These are phyloP conservation scores for Gentiana dahurica DNA, from an alignment of 257 asterid species.

Conservation along the genomic window DNA sequence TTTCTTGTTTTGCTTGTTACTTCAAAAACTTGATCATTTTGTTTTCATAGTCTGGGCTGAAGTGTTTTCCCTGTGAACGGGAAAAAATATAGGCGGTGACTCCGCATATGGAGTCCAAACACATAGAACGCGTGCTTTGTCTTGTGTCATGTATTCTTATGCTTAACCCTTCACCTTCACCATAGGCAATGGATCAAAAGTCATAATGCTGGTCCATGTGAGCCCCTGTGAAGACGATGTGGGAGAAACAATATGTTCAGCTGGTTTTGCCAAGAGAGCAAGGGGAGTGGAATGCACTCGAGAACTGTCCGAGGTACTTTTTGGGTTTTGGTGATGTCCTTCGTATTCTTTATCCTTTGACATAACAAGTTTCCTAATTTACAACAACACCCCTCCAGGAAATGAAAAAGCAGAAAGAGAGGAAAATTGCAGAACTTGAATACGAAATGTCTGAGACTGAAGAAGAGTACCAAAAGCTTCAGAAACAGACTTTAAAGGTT, in stretches of 20 bases:
- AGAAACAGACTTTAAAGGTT: conserved; percentile 20
- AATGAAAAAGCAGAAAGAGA: conserved; percentile 24
- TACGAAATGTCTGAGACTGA: conserved; percentile 29
- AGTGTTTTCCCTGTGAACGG: no score
- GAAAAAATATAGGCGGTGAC: no score
- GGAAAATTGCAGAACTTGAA: conserved; percentile 23
- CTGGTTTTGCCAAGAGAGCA: conserved; percentile 35
- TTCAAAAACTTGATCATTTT: no score
- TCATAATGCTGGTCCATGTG: conserved; percentile 31
- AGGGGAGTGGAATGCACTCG: conserved; percentile 32
- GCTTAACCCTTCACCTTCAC: background rate
- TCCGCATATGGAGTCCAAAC: no score
- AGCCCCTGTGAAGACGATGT: conserved; percentile 37
- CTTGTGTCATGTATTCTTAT: background rate
- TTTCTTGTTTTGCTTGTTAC: no score
- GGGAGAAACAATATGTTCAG: conserved; percentile 35
- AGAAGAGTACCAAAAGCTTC: conserved; percentile 19
- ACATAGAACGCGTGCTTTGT: no score
- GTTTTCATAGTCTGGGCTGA: no score
- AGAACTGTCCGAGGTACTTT: conserved; percentile 24
- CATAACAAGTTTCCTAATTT: background rate
- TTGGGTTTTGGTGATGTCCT: background rate
- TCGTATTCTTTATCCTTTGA: background rate
- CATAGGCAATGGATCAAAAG: conserved; percentile 33
- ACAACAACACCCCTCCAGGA: conserved; percentile 16